Base-by-base conservation (phyloP, 805 yeast genomes). In the Nakazawaea siamensis region DNA sequence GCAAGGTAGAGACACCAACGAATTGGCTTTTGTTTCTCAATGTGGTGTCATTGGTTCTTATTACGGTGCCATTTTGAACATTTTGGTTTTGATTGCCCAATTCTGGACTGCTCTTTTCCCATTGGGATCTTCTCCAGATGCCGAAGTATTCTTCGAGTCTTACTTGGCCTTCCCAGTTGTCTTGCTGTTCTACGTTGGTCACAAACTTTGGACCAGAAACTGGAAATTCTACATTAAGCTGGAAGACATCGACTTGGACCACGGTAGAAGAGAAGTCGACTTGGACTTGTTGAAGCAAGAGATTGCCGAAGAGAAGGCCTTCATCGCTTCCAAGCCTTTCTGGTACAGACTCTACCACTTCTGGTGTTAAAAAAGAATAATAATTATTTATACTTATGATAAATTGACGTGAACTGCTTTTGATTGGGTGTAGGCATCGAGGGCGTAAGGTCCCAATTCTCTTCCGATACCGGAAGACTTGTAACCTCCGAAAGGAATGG, bases 91-190 rank as follows among this genome's bases (percentile, higher is more conserved):
- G 40, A 60, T 72, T 38, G 84, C 87, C 20, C 88, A 82, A 59
- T 82, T 85, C 65, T 85, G 90, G 85, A 67, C 79, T 39, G 88
- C 92, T 5, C 59, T 81, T 27, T 83, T 66, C 67, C 94, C 94
- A 36, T 50, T 75, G 30, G 74, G 75, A 11, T 62, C 40, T 5
- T 30, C 55, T 8, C 73, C 80, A 35, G 64, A 59, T 50, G 82
- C 84, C 7, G 47, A 56, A 26, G 57, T 47, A 29, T 84, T 84
- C 66, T 84, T 84, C 64, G 60, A 68, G 50, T 61, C 73, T 18
- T 83, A 77, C 55, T 61, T 84, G 46, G 73, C 85, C 10, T 64
- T 68, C 39, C 83, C 84, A 14, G 69, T 82, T 31, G 62, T 80
- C 27, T 36, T 83, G 24, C 70, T 56, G 2, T 69, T 74, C 56